A percentile compares a stretch with the other conserved stretches of the same genome.
phyloP scores from a whole-genome alignment of 495 filamentous ascomycete species.

The Neurospora pannonica region DNA sequence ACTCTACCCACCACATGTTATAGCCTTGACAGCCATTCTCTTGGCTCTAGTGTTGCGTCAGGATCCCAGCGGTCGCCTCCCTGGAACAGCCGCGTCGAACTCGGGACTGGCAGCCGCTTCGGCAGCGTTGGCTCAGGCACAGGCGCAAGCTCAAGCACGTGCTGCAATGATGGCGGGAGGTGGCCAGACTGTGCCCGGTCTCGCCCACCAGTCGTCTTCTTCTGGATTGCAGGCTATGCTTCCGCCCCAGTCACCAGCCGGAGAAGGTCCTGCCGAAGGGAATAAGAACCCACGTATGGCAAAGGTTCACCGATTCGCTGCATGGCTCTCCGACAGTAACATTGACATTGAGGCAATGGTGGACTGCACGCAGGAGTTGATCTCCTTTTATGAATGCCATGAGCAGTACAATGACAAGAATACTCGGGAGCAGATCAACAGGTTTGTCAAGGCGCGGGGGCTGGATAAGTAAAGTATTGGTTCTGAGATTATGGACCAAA shows the following conservation, averaged over 20 bases:
- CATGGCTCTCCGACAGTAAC: conserved; percentile 86
- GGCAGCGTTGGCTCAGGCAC: conserved; percentile 31
- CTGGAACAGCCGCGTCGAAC: conserved; percentile 6
- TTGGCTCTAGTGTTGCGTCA: conserved; percentile 70
- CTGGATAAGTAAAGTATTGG: conserved; percentile 51
- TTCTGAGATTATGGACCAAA: neutral
- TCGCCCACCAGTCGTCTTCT: conserved; percentile 1
- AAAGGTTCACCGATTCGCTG: conserved; percentile 65
- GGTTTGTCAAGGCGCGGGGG: conserved; percentile 77
- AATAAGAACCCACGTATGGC: conserved; percentile 22
- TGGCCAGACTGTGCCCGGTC: neutral
- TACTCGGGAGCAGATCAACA: conserved; percentile 53
- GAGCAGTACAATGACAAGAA: conserved; percentile 81
- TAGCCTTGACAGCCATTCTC: conserved; percentile 84
- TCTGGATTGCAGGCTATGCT: neutral
- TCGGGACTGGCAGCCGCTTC: conserved; percentile 32
- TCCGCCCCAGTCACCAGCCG: neutral
- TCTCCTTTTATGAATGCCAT: conserved; percentile 88
- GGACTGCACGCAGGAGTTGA: conserved; percentile 89
- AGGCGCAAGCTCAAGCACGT: conserved; percentile 20
- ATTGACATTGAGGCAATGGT: conserved; percentile 88
- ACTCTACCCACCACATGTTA: conserved; percentile 77
- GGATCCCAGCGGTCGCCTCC: neutral
- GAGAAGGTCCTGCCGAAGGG: conserved; percentile 11
- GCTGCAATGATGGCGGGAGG: conserved; percentile 12